Percentiles rank a stretch among this genome's conserved stretches.
phyloP scores from a whole-genome alignment of 305 asterid genomes.

The Solanum aculeatissimum region DNA sequence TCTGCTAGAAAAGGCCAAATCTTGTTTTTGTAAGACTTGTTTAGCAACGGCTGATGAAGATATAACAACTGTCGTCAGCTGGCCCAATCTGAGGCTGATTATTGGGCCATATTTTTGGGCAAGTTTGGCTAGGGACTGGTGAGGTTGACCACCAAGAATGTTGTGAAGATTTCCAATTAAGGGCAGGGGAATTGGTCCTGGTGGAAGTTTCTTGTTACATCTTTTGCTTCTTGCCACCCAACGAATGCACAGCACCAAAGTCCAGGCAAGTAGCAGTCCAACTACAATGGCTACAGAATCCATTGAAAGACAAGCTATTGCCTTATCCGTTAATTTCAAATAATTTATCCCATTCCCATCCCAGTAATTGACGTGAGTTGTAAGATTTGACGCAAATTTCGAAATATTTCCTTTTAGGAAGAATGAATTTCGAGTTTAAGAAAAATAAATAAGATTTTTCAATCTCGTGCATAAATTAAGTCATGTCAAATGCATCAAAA shows the following conservation, averaged over 20 bases:
- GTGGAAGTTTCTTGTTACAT: constrained; percentile 31
- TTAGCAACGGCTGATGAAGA: constrained; percentile 47
- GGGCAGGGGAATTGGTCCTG: constrained; percentile 52
- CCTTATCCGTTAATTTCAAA: neutral
- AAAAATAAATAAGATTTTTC: too few relatives aligned
- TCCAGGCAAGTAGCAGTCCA: neutral
- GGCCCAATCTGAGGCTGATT: constrained; percentile 37
- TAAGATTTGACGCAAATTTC: too few relatives aligned
- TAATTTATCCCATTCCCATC: too few relatives aligned
- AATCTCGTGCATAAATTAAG: too few relatives aligned
- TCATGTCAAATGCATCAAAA: too few relatives aligned
- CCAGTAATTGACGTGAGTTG: too few relatives aligned
- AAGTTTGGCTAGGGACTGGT: constrained; percentile 31
- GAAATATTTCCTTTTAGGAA: too few relatives aligned
- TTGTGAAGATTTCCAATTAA: constrained; percentile 45
- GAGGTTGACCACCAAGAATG: constrained; percentile 42
- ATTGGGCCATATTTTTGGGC: constrained; percentile 42
- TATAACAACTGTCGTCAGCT: constrained; percentile 29
- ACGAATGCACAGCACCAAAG: constrained; percentile 20
- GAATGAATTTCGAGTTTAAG: too few relatives aligned
- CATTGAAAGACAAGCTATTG: neutral
- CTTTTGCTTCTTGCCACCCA: constrained; percentile 2
- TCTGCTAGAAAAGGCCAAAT: constrained; percentile 36
- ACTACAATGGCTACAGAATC: neutral
- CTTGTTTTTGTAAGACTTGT: constrained; percentile 51